Evolutionary conservation across 2,329 filamentous ascomycete genomes (phyloP).

Genomic region (Penicillium janthinellum): DNA sequence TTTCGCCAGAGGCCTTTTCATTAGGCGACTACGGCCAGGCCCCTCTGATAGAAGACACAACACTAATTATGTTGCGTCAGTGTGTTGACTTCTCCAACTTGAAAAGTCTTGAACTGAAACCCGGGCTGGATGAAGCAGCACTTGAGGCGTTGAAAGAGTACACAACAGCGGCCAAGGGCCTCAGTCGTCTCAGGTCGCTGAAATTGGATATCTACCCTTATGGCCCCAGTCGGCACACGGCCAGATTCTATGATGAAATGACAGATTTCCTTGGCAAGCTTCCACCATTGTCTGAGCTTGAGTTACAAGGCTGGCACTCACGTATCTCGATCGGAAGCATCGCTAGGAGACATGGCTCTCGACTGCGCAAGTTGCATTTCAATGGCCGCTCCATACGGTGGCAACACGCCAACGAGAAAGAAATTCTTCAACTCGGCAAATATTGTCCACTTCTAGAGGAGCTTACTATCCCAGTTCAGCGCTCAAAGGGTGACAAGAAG

Average conservation of each 20-base stretch:
- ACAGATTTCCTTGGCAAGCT: not conserved
- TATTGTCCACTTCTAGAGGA: not conserved
- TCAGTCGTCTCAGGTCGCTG: not conserved
- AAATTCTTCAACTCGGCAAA: not conserved
- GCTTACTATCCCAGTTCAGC: not conserved
- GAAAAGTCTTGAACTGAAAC: not conserved
- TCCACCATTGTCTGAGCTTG: not conserved
- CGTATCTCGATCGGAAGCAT: not conserved
- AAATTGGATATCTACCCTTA: not conserved
- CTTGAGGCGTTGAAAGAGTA: not conserved
- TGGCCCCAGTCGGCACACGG: not conserved
- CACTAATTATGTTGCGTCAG: not conserved
- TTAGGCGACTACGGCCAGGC: not conserved
- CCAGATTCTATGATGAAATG: not conserved
- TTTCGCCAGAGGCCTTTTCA: not conserved
- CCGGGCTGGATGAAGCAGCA: not conserved
- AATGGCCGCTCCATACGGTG: not conserved
- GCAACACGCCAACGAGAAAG: not conserved
- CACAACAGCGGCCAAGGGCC: not conserved
- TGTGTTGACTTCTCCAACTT: not conserved
- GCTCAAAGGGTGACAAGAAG: not conserved
- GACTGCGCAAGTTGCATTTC: not conserved
- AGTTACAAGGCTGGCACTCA: not conserved
- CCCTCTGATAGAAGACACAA: not conserved
- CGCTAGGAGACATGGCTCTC: not conserved